Evolutionary conservation across 495 filamentous ascomycete genomes (phyloP).

Genomic region (Penicillium herquei): DNA sequence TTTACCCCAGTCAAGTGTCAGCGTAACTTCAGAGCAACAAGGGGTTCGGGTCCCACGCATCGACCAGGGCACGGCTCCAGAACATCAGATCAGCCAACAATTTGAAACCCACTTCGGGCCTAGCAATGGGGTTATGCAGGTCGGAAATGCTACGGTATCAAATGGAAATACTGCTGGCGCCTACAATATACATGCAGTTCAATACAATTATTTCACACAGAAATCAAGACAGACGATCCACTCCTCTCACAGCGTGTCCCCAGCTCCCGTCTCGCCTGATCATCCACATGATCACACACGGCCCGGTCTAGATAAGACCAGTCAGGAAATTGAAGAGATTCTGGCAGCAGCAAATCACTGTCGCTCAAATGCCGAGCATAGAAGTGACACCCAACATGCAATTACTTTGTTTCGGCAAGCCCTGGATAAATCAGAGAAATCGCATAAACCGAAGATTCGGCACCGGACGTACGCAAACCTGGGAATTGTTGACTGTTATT

Average conservation of each 20-base stretch:
- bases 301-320: neutral
- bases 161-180: neutral
- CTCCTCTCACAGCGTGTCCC: neutral
- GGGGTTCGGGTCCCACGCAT: too few relatives aligned
- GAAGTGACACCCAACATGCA: neutral
- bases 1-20: too few relatives aligned
- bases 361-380: neutral
- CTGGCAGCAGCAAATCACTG: neutral
- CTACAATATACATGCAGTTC: neutral
- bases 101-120: too few relatives aligned
- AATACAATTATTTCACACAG: neutral
- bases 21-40: too few relatives aligned
- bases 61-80: too few relatives aligned
- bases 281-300: neutral
- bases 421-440: neutral
- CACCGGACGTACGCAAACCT: neutral
- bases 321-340: neutral
- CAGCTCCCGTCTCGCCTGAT: neutral
- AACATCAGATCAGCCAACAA: too few relatives aligned
- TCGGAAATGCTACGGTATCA: neutral
- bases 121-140: too few relatives aligned
- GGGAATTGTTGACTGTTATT: neutral
- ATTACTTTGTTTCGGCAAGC: neutral
- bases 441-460: neutral
- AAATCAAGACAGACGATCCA: neutral